Evolutionary conservation across 2,329 filamentous ascomycete species (phyloP).

Genomic region (Dactylellina drechsleri): DNA sequence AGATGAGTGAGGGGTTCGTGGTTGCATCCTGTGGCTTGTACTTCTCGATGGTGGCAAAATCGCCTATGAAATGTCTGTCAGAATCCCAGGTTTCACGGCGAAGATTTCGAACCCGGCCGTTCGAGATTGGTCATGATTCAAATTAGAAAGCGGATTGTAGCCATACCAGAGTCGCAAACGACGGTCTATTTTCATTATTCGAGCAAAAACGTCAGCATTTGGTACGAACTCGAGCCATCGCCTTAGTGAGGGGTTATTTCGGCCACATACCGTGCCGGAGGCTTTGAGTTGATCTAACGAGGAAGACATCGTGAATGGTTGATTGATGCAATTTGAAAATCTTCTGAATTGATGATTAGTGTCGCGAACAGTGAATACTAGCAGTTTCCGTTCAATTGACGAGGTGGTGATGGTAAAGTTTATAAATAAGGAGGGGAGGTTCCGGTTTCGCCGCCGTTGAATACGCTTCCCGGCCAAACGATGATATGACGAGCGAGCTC

Average conservation of each 20-base stretch:
- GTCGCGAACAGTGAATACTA: neutral
- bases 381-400: constrained; percentile 4
- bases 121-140: too few relatives aligned
- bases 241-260: constrained; percentile 20
- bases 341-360: neutral
- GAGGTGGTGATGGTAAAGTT: constrained; percentile 15
- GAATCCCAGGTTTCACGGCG: neutral
- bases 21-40: constrained; percentile 99
- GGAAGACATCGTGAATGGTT: constrained; percentile 56
- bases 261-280: constrained; percentile 84
- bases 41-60: constrained; percentile 86
- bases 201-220: constrained; percentile 5
- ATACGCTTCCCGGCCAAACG: constrained; percentile 19
- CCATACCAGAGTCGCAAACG: constrained; percentile 92
- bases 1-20: constrained; percentile 98
- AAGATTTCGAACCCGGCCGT: neutral
- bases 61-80: constrained; percentile 40
- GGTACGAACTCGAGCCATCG: constrained; percentile 19
- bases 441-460: constrained; percentile 31
- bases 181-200: constrained; percentile 72
- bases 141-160: constrained; percentile 57
- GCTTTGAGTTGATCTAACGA: constrained; percentile 98
- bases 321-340: constrained; percentile 5
- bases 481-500: constrained; percentile 23
- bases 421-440: constrained; percentile 7